Evolutionary conservation across 306 rosid genomes (phyloP), one percentile per base, ranked within the genome.

Genomic region (Medicago ruthenica): DNA sequence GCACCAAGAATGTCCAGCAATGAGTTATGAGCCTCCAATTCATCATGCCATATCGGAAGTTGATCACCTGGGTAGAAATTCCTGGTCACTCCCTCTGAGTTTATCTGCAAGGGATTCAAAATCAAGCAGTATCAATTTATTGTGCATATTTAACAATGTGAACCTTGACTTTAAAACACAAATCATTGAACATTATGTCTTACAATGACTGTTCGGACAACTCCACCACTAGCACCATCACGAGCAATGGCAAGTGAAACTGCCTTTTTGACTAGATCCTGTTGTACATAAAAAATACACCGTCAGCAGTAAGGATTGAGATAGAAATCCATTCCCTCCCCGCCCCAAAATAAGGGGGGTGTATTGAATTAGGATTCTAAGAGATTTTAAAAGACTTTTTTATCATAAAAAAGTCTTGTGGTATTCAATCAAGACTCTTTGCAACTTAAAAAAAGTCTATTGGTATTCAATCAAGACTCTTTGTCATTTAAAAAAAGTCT

Each of bases 191-290:
- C 11, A 50, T 37, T 12, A 71, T 40, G 42, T 70, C 98, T 87
- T 85, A 96, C 99, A 57, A 82, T 86, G 54, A 92, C 98, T 1
- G 99, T 96, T 47, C 99, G 96, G 64, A 96, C 97, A 48, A 96
- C 99, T 16, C 99, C 99, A 6, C 99, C 99, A 86, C 99, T 96
- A 10, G 99, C 99, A 37, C 99, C 99, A 45, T 96, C 99, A 42
- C 98, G 91, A 10, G 98, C 99, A 79, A 96, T 92, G 61, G 99
- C 98, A 8, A 96, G 96, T 13, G 99, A 96, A 63, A 96, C 99
- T 18, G 98, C 99, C 87, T 92, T 96, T 18, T 85, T 86, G 2
- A 92, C 99, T 63, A 96, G 81, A n/a, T 85, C 87, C 99, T 92
- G 92, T 73, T 69, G 7, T 7, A 70, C 47, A 42, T 20, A 51